Evolutionary conservation across 1,139 yeast genomes (phyloP).

Genomic region (Taphrina wiesneri): DNA sequence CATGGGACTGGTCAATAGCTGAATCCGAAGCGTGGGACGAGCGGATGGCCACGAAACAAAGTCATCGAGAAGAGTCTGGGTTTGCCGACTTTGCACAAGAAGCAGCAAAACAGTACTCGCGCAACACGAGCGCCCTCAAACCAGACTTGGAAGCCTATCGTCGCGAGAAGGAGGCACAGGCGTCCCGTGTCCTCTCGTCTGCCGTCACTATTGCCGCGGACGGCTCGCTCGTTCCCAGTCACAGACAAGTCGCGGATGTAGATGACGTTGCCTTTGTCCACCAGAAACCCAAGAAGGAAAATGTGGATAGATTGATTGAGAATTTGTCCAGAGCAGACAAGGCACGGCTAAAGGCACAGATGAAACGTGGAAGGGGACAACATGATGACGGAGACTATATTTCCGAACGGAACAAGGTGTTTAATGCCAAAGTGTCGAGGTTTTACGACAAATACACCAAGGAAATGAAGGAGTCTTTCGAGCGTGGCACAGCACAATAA

Average conservation of each 20-base stretch:
- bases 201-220: slow-evolving; percentile 32
- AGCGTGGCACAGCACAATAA: slow-evolving; percentile 49
- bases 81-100: slow-evolving; percentile 40
- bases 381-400: slow-evolving; percentile 51
- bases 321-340: slow-evolving; percentile 49
- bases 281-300: slow-evolving; percentile 48
- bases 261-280: slow-evolving; percentile 41
- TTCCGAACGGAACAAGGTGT: slow-evolving; percentile 76
- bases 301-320: slow-evolving; percentile 50
- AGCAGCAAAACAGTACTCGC: slow-evolving; percentile 48
- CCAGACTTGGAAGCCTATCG: slow-evolving; percentile 53
- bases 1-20: slow-evolving; percentile 65
- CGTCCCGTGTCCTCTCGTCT: slow-evolving; percentile 23
- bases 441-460: slow-evolving; percentile 54
- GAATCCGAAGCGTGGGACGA: slow-evolving; percentile 69
- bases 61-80: slow-evolving; percentile 40
- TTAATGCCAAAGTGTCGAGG: slow-evolving; percentile 69
- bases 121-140: slow-evolving; percentile 50
- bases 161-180: slow-evolving; percentile 43
- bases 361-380: slow-evolving; percentile 44
- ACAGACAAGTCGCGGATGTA: slow-evolving; percentile 32
- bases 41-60: slow-evolving; percentile 46
- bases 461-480: slow-evolving; percentile 49
- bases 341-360: slow-evolving; percentile 47
- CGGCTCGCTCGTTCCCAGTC: slow-evolving; percentile 36